Percentiles rank a stretch among this genome's conserved stretches.
These are phyloP conservation scores for Trichoderma sp. DNA, from an alignment of 2,329 filamentous ascomycete genomes.

Conservation along the genomic window DNA sequence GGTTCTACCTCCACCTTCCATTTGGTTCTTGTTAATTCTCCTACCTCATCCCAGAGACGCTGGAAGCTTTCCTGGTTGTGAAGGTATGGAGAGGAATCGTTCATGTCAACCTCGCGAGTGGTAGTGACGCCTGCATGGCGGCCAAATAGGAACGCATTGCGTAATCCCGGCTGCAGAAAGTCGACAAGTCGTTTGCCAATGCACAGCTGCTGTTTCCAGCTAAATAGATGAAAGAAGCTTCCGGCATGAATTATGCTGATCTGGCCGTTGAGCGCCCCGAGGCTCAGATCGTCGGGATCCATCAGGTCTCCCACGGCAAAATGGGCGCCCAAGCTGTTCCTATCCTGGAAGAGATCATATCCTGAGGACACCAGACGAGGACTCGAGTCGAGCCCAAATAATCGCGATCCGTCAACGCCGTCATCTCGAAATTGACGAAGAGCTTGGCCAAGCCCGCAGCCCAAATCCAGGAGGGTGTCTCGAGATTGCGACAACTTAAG, in stretches of 20 bases:
- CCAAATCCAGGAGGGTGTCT: slow-evolving; percentile 46
- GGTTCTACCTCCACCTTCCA: slow-evolving; percentile 47
- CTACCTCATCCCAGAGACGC: slow-evolving; percentile 52
- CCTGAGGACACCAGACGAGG: slow-evolving; percentile 54
- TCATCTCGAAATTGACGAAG: slow-evolving; percentile 49
- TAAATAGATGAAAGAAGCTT: slow-evolving; percentile 51
- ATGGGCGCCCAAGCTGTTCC: slow-evolving; percentile 41
- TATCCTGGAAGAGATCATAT: slow-evolving; percentile 63
- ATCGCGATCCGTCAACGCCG: slow-evolving; percentile 45
- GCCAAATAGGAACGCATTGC: slow-evolving; percentile 48
- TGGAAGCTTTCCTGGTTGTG: slow-evolving; percentile 51
- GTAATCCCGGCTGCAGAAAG: slow-evolving; percentile 44
- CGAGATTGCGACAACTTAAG: slow-evolving; percentile 38
- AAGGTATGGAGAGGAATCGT: slow-evolving; percentile 38
- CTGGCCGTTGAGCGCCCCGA: slow-evolving; percentile 37
- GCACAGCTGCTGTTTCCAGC: slow-evolving; percentile 45
- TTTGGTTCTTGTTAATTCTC: slow-evolving; percentile 44
- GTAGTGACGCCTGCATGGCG: slow-evolving; percentile 45
- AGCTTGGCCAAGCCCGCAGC: slow-evolving; percentile 50
- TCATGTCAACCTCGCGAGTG: slow-evolving; percentile 24
- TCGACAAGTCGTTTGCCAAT: slow-evolving; percentile 43
- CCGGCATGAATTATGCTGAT: slow-evolving; percentile 49
- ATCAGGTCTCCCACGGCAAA: slow-evolving; percentile 53
- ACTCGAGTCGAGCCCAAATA: slow-evolving; percentile 51
- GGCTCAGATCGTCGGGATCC: slow-evolving; percentile 36